Evolutionary conservation across 2,329 filamentous ascomycete species (phyloP), one percentile per base, ranked within the genome.

Genomic region (Colletotrichum paranaense): DNA sequence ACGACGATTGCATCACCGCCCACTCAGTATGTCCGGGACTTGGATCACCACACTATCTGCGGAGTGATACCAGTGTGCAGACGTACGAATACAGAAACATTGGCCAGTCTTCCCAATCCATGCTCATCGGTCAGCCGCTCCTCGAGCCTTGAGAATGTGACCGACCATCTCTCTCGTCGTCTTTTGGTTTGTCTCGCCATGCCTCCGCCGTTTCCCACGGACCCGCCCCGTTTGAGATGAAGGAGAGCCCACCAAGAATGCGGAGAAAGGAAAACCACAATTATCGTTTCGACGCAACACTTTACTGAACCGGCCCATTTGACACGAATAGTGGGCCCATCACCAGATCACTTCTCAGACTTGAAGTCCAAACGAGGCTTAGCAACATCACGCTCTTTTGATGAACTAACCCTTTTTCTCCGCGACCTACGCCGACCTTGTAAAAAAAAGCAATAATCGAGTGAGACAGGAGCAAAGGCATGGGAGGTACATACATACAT

Each of bases 341-440:
- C 67, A 65, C 67, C 66, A 60, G 70, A 69, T 68, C 65, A 63
- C 59, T 62, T 62, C 68, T 68, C 52, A 64, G 53, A 69, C 32
- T 56, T 35, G 24, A 53, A 35, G 53, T 65, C 53, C 55, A n/a
- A 65, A 70, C n/a, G 55, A 59, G 70, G 67, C 46, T 60, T 64
- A 59, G 66, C 59, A 49, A 49, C 38, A 49, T 49, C 42, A 49
- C 42, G 42, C 19, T 68, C 59, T n/a, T 53, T 11, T 53, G 38
- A n/a, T 11, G 32, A 46, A 24, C 59, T 53, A 55, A 12, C 55
- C 58, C 58, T 14, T 32, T 59, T 55, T 69, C 30, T 64, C 30
- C 55, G 22, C 9, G 16, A 55, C 30, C 59, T 56, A 55, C 53
- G 32, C 24, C 12, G 57, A 26, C 46, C 64, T 24, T 35, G 35